Percentiles rank a stretch among this genome's conserved stretches.
Evolutionary conservation across 768 basidiomycete species (phyloP).

Genomic region (Suillus sp.): DNA sequence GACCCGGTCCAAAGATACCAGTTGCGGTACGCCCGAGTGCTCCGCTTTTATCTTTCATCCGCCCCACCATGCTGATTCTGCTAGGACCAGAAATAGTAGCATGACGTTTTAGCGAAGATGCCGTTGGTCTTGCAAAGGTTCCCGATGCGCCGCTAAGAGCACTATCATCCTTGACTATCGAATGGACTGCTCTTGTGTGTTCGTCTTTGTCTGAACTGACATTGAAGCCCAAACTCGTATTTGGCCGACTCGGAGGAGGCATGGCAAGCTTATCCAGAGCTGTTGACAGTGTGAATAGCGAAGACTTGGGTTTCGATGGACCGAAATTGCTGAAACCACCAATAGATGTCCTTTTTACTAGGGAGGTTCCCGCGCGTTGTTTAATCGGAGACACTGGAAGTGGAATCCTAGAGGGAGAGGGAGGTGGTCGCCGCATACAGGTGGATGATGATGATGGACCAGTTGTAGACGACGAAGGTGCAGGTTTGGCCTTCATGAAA

Average conservation of each 20-base stretch:
- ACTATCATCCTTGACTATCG: conserved; percentile 26
- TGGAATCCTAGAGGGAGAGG: conserved; percentile 34
- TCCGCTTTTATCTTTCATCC: conserved; percentile 4
- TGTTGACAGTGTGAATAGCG: conserved; percentile 64
- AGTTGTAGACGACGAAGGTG: conserved; percentile 14
- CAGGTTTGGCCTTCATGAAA: conserved; percentile 24
- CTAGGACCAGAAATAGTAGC: conserved; percentile 18
- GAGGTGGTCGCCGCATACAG: background rate
- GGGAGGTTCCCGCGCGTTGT: conserved; percentile 10
- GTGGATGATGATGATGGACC: conserved; percentile 17
- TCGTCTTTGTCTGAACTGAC: conserved; percentile 18
- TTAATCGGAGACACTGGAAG: conserved; percentile 26
- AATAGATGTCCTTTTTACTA: conserved; percentile 11
- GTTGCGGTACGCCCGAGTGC: conserved; percentile 14
- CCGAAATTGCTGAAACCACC: conserved; percentile 9
- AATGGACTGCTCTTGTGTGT: conserved; percentile 11
- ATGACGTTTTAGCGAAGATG: conserved; percentile 32
- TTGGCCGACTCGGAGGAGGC: conserved; percentile 66
- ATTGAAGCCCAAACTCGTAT: conserved; percentile 68
- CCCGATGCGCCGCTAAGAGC: conserved; percentile 15
- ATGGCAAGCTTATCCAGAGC: conserved; percentile 72
- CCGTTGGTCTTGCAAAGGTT: conserved; percentile 32
- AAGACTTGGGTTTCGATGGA: conserved; percentile 29
- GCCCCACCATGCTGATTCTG: conserved; percentile 10
- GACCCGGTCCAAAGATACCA: conserved; percentile 27